Evolutionary conservation across 2,329 filamentous ascomycete genomes (phyloP).

Genomic region (Fusarium veterinarium): DNA sequence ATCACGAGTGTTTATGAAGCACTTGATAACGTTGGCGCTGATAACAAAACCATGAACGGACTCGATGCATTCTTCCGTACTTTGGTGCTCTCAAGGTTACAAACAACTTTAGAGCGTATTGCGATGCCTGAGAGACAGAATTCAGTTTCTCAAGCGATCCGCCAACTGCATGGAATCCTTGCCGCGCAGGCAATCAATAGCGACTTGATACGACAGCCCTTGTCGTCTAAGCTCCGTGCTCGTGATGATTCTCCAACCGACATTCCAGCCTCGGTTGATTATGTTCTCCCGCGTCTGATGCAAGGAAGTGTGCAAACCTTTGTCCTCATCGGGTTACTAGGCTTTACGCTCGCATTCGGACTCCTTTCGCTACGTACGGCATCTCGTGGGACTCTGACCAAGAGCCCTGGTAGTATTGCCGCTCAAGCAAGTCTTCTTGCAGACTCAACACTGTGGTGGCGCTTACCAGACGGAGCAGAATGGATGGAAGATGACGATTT

Average conservation of each 20-base stretch:
- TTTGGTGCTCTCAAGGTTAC: conserved; percentile 40
- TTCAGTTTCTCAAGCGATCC: conserved; percentile 39
- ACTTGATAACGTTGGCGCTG: conserved; percentile 26
- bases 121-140: conserved; percentile 35
- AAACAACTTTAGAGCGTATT: conserved; percentile 38
- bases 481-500: conserved; percentile 45
- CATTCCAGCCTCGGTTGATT: conserved; percentile 37
- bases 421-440: conserved; percentile 46
- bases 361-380: conserved; percentile 41
- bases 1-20: conserved; percentile 35
- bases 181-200: conserved; percentile 44
- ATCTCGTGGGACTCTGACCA: conserved; percentile 37
- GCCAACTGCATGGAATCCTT: conserved; percentile 41
- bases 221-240: conserved; percentile 20
- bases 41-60: conserved; percentile 35
- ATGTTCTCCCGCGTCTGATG: conserved; percentile 37
- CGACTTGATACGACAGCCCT: conserved; percentile 21
- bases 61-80: conserved; percentile 46
- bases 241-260: conserved; percentile 11
- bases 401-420: conserved; percentile 46
- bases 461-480: conserved; percentile 43
- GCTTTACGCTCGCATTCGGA: conserved; percentile 35
- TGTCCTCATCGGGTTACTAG: conserved; percentile 37
- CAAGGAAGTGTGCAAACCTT: conserved; percentile 40
- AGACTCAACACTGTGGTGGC: conserved; percentile 45